These are phyloP conservation scores for Starmerella bacillaris DNA, from an alignment of 805 yeast genomes.

Conservation along the genomic window DNA sequence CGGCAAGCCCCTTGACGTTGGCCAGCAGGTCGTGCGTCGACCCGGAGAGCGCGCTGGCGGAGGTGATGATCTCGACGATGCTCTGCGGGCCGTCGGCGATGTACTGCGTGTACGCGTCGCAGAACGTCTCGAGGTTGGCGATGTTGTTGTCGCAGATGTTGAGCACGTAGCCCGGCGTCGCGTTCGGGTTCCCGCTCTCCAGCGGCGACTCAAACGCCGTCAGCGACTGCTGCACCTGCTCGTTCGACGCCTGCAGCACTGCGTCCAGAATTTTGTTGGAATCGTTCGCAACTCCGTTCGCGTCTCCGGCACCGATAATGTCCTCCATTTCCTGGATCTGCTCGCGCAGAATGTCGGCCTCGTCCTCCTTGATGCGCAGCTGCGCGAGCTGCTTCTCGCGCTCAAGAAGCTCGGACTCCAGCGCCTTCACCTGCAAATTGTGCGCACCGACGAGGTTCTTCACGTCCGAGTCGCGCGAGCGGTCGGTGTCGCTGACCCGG, in stretches of 20 bases:
- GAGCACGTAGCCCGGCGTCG: conserved; percentile 50
- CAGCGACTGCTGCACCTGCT: conserved; percentile 51
- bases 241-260: conserved; percentile 47
- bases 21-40: conserved; percentile 44
- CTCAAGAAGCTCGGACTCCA: conserved; percentile 14
- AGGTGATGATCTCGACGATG: conserved; percentile 41
- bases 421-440: conserved; percentile 12
- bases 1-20: conserved; percentile 52
- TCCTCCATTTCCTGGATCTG: conserved; percentile 42
- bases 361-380: conserved; percentile 54
- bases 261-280: conserved; percentile 43
- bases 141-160: conserved; percentile 56
- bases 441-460: conserved; percentile 26
- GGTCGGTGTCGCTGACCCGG: conserved; percentile 41
- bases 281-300: conserved; percentile 19
- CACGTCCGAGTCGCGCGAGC: conserved; percentile 45
- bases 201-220: conserved; percentile 60
- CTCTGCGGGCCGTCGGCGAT: conserved; percentile 63
- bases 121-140: conserved; percentile 58
- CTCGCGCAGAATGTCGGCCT: conserved; percentile 60
- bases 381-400: conserved; percentile 20
- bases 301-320: conserved; percentile 38
- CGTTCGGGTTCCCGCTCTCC: conserved; percentile 59
- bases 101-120: conserved; percentile 54
- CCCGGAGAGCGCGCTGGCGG: conserved; percentile 45